Evolutionary conservation across 768 basidiomycete genomes (phyloP).

Genomic region (Pisolithus albus): DNA sequence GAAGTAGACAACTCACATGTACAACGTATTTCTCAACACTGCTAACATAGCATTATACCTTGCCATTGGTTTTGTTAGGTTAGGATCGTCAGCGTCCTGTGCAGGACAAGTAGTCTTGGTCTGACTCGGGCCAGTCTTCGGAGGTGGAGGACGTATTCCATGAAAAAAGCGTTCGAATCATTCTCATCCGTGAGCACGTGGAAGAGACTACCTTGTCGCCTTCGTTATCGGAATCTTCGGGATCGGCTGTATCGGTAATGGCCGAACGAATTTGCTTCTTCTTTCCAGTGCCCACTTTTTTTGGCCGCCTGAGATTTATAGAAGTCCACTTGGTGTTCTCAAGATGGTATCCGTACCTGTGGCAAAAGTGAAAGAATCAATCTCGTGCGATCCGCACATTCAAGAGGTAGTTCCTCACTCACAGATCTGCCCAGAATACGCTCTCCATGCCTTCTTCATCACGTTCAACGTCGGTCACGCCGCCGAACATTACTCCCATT

Average conservation of each 20-base stretch:
- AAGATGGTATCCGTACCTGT: slow-evolving; percentile 73
- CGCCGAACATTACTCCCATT: slow-evolving; percentile 80
- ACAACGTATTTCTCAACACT: slow-evolving; percentile 75
- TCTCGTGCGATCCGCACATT: not conserved
- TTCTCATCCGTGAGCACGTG: no score
- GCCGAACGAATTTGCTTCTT: slow-evolving; percentile 30
- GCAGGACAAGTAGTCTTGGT: slow-evolving; percentile 24
- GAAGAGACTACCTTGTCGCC: not conserved
- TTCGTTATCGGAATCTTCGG: slow-evolving; percentile 8
- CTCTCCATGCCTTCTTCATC: slow-evolving; percentile 81
- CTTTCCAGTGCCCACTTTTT: slow-evolving; percentile 34
- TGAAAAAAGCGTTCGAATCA: no score
- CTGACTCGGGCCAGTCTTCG: not conserved
- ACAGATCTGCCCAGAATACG: slow-evolving; percentile 86
- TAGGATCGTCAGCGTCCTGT: slow-evolving; percentile 57
- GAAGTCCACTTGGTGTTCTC: slow-evolving; percentile 74
- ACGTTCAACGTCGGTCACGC: slow-evolving; percentile 81
- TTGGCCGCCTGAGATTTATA: slow-evolving; percentile 58
- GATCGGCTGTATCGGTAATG: slow-evolving; percentile 5
- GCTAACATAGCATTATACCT: slow-evolving; percentile 89
- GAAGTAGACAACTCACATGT: slow-evolving; percentile 50
- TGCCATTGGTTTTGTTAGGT: slow-evolving; percentile 54
- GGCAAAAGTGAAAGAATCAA: not conserved
- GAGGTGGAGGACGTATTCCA: no score
- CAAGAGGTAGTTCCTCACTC: slow-evolving; percentile 13